Evolutionary conservation across 1,284 basidiomycete species (phyloP).

Genomic region (Cutaneotrichosporon sp.): DNA sequence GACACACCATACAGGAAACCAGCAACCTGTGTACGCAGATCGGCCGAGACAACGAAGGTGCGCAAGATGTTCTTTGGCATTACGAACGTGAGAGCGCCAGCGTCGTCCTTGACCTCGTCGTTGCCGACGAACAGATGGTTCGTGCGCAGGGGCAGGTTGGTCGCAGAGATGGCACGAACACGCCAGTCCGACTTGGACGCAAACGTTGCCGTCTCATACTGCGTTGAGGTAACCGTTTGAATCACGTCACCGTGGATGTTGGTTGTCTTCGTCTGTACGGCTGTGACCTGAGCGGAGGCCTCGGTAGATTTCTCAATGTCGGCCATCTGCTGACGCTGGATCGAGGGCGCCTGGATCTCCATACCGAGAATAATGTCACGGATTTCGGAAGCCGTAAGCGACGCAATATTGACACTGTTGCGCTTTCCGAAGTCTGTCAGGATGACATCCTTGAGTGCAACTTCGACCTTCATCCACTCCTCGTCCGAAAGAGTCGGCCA

Average conservation of each 20-base stretch:
- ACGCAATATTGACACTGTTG: conserved; percentile 98
- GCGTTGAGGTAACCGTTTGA: conserved; percentile 92
- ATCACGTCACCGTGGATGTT: conserved; percentile 97
- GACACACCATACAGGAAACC: conserved; percentile 89
- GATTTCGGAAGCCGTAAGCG: conserved; percentile 91
- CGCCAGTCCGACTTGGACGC: conserved; percentile 99
- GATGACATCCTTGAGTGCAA: conserved; percentile 91
- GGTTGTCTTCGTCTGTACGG: conserved; percentile 94
- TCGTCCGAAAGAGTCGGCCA: conserved; percentile 95
- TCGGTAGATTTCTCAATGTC: conserved; percentile 95
- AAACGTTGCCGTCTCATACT: conserved; percentile 96
- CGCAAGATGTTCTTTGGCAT: conserved; percentile 96
- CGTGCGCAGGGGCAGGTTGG: conserved; percentile 88
- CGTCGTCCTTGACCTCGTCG: conserved; percentile 95
- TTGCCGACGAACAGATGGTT: conserved; percentile 99
- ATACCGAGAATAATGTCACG: conserved; percentile 95
- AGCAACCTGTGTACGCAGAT: conserved; percentile 93
- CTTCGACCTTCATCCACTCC: conserved; percentile 99
- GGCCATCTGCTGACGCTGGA: conserved; percentile 98
- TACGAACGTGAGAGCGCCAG: conserved; percentile 87
- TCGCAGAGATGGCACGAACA: conserved; percentile 90
- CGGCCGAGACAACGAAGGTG: conserved; percentile 88
- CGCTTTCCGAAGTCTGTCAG: conserved; percentile 96
- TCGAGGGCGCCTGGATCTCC: conserved; percentile 59
- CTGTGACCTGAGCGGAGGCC: conserved; percentile 91